phyloP scores from a whole-genome alignment of 768 basidiomycete species.

The Tylopilus sp. region DNA sequence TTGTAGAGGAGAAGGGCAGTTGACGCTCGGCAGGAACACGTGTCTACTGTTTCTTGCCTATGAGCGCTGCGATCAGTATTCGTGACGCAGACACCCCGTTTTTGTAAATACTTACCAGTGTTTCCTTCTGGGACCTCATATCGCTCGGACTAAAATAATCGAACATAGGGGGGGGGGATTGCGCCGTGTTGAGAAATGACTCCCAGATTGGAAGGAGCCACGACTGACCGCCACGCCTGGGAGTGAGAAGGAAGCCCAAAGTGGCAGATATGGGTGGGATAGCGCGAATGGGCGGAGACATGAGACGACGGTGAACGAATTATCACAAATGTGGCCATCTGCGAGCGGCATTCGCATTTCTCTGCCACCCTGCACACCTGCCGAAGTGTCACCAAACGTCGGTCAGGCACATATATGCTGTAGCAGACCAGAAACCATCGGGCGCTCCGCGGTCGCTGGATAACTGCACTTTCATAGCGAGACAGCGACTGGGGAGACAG shows the following conservation, averaged over 20 bases:
- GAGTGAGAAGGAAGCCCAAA: slow-evolving; percentile 6
- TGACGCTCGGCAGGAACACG: not conserved
- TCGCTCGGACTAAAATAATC: slow-evolving; percentile 4
- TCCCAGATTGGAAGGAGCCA: not conserved
- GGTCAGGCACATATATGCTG: not conserved
- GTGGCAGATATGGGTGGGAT: not conserved
- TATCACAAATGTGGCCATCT: slow-evolving; percentile 1
- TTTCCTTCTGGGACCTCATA: not conserved
- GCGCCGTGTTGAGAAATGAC: not conserved
- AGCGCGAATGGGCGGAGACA: not conserved
- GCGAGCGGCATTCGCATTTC: not conserved
- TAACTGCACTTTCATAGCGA: not conserved
- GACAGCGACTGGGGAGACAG: not conserved
- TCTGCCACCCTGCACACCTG: not conserved
- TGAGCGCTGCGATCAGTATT: not conserved
- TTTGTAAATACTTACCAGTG: not conserved
- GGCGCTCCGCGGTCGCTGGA: not conserved
- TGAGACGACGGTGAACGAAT: not conserved
- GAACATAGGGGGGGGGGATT: not conserved
- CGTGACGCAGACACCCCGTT: not conserved
- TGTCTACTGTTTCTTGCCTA: not conserved
- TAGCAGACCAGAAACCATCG: not conserved
- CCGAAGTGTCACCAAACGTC: not conserved
- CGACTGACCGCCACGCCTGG: not conserved
- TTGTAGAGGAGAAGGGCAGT: not conserved